Conservation (phyloP, 169 alveolate species). For the Babesia ovata region DNA sequence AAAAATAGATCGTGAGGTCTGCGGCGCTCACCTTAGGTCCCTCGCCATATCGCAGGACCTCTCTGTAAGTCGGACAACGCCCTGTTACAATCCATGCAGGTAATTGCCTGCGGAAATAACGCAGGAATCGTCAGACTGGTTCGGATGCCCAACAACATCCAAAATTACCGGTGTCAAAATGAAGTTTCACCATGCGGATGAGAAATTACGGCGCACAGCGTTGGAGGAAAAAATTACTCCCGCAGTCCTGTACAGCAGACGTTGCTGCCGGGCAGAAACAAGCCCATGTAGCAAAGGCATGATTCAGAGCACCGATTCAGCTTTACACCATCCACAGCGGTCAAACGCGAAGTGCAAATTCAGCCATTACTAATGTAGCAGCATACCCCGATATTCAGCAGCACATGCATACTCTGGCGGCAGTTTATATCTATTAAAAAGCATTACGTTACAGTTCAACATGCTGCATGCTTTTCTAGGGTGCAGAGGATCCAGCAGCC, state of each 20-base stretch:
- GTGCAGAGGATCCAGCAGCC: background rate
- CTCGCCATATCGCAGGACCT: conserved; percentile 13
- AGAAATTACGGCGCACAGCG: too few relatives aligned
- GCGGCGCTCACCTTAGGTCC: conserved; percentile 3
- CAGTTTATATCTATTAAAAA: background rate
- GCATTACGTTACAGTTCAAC: background rate
- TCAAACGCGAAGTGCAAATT: too few relatives aligned
- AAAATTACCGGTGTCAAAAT: background rate
- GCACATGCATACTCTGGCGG: too few relatives aligned
- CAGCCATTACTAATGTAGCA: too few relatives aligned
- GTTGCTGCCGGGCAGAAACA: too few relatives aligned
- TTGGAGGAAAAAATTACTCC: too few relatives aligned
- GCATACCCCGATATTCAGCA: too few relatives aligned
- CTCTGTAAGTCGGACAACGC: background rate
- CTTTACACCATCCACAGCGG: too few relatives aligned
- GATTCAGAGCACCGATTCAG: too few relatives aligned
- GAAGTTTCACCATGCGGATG: too few relatives aligned
- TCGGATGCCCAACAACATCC: conserved; percentile 11
- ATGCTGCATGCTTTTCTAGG: background rate
- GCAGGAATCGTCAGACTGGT: conserved; percentile 6
- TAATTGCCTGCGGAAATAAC: conserved; percentile 18
- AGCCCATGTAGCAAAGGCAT: too few relatives aligned
- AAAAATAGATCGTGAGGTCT: conserved; percentile 2
- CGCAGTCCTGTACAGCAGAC: too few relatives aligned
- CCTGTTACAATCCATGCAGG: background rate